Percentiles rank a stretch among this genome's conserved stretches.
phyloP scores from a whole-genome alignment of 2,329 filamentous ascomycete species.

The Conoideocrella luteorostrata region DNA sequence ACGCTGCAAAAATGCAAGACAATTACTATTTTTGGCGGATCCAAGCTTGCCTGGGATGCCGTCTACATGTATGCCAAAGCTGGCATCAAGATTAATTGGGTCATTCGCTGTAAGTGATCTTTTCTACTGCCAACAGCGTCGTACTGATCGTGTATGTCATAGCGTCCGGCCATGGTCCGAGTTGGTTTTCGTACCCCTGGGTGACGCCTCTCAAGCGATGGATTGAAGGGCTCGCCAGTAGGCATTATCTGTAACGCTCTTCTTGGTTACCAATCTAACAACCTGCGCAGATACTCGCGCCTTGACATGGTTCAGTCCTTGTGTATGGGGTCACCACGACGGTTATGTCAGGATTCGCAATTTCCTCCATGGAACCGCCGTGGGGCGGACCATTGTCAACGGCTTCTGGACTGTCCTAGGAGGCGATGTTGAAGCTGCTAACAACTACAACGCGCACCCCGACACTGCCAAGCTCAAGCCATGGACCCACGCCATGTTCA shows the following conservation, averaged over 20 bases:
- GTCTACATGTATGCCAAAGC: slow-evolving; percentile 53
- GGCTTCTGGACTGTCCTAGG: slow-evolving; percentile 52
- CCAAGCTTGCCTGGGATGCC: slow-evolving; percentile 60
- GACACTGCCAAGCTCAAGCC: slow-evolving; percentile 48
- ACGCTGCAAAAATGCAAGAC: slow-evolving; percentile 34
- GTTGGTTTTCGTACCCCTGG: slow-evolving; percentile 51
- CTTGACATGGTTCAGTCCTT: slow-evolving; percentile 69
- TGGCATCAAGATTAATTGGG: slow-evolving; percentile 51
- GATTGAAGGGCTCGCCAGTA: slow-evolving; percentile 60
- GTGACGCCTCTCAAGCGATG: slow-evolving; percentile 63
- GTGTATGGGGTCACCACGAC: slow-evolving; percentile 61
- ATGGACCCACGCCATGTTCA: slow-evolving; percentile 45
- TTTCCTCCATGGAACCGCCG: slow-evolving; percentile 52
- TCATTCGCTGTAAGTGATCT: slow-evolving; percentile 47
- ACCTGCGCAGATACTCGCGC: slow-evolving; percentile 46
- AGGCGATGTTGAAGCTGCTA: slow-evolving; percentile 46
- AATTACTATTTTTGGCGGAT: slow-evolving; percentile 53
- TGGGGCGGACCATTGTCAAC: slow-evolving; percentile 50
- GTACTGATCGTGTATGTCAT: too few relatives aligned
- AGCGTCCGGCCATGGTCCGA: slow-evolving; percentile 49
- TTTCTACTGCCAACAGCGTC: too few relatives aligned
- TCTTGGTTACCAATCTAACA: background rate
- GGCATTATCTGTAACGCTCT: slow-evolving; percentile 35
- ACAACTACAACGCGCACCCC: slow-evolving; percentile 47
- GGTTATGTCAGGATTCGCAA: slow-evolving; percentile 48